Evolutionary conservation across 2,329 filamentous ascomycete genomes (phyloP).

Genomic region (Penicillium occitanis): DNA sequence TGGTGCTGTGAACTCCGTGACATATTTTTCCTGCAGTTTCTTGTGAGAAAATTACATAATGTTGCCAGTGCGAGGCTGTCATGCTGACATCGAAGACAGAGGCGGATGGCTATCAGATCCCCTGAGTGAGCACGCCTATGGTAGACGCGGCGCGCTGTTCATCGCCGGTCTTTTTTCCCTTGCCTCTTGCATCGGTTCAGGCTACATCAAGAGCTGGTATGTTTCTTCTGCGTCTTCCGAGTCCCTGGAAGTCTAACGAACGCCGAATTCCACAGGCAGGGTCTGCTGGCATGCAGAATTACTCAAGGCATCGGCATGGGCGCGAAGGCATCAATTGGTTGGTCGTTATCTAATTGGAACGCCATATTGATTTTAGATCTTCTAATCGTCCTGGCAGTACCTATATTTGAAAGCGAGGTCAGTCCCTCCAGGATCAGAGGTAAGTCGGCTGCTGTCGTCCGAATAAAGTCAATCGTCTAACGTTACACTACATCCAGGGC

Average conservation of each 20-base stretch:
- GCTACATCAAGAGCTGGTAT: conserved; percentile 29
- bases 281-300: conserved; percentile 32
- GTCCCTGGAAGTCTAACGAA: neutral
- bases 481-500: conserved; percentile 21
- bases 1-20: conserved; percentile 33
- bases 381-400: conserved; percentile 20
- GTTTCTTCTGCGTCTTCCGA: conserved; percentile 6
- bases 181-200: conserved; percentile 31
- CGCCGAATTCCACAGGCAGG: conserved; percentile 6
- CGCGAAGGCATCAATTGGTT: conserved; percentile 31
- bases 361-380: neutral
- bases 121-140: conserved; percentile 33
- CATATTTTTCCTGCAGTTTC: conserved; percentile 34
- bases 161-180: conserved; percentile 32
- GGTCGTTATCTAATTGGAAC: neutral
- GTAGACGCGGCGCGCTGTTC: conserved; percentile 30
- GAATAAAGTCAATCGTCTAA: conserved; percentile 12
- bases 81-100: conserved; percentile 10
- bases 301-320: conserved; percentile 37
- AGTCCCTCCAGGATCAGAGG: conserved; percentile 22
- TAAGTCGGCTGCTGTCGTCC: conserved; percentile 12
- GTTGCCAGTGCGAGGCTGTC: neutral
- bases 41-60: conserved; percentile 20
- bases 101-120: conserved; percentile 34
- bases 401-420: conserved; percentile 35